Conservation (phyloP, 2,329 filamentous ascomycete genomes). For the Penicillium sp. region DNA sequence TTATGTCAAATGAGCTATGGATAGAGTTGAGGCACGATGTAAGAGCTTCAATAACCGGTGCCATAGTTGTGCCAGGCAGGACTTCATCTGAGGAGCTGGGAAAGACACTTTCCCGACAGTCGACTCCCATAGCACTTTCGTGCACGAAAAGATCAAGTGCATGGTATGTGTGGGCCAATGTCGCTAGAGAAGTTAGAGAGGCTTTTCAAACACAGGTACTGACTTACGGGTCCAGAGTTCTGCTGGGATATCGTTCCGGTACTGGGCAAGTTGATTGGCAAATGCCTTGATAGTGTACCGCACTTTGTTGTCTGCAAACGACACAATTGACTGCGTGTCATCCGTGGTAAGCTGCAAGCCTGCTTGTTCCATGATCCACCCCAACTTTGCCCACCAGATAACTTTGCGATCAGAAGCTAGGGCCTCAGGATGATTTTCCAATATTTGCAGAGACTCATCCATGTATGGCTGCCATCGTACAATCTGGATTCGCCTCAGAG, state of each 20-base stretch:
- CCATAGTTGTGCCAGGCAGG: slow-evolving; percentile 43
- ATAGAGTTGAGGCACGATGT: slow-evolving; percentile 67
- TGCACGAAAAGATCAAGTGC: slow-evolving; percentile 73
- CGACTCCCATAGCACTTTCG: slow-evolving; percentile 70
- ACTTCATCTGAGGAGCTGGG: slow-evolving; percentile 27
- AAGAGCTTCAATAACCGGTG: slow-evolving; percentile 66
- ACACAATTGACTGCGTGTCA: slow-evolving; percentile 55
- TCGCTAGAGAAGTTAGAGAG: slow-evolving; percentile 45
- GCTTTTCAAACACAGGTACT: background rate
- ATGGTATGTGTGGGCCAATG: slow-evolving; percentile 64
- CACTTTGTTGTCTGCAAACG: slow-evolving; percentile 63
- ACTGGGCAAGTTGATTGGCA: slow-evolving; percentile 64
- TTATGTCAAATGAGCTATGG: slow-evolving; percentile 66
- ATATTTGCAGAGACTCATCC: slow-evolving; percentile 61
- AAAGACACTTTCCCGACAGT: slow-evolving; percentile 53
- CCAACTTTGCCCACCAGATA: slow-evolving; percentile 60
- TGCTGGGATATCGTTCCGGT: slow-evolving; percentile 55
- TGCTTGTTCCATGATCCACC: slow-evolving; percentile 68
- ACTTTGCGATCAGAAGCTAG: slow-evolving; percentile 58
- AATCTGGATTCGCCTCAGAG: slow-evolving; percentile 59
- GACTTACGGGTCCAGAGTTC: slow-evolving; percentile 60
- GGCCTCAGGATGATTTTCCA: slow-evolving; percentile 58
- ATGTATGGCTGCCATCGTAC: slow-evolving; percentile 64
- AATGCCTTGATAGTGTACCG: slow-evolving; percentile 67
- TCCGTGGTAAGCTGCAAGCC: slow-evolving; percentile 67